A percentile compares a stretch with the other conserved stretches of the same genome.
Conservation (phyloP, 1,139 yeast species). For the Suhomyces kunorum region DNA sequence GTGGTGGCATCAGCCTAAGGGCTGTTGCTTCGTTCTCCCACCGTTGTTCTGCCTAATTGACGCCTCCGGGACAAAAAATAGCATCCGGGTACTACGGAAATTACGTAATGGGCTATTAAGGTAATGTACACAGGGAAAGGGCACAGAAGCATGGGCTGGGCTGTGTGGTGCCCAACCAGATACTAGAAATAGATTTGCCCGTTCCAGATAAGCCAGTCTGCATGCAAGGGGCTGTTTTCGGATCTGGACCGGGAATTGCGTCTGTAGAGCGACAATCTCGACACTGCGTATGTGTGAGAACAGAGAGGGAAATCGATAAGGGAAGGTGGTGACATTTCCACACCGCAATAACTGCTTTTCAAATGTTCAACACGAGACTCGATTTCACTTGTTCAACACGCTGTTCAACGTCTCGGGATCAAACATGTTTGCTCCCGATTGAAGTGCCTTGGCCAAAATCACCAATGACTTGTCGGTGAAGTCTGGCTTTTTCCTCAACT, state of each 20-base stretch:
- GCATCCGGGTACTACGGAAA: slow-evolving; percentile 1
- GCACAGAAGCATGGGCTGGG: neutral
- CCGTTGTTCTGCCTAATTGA: too few relatives aligned
- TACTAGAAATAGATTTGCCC: neutral
- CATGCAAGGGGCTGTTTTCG: too few relatives aligned
- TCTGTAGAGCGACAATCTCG: too few relatives aligned
- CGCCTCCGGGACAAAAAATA: neutral
- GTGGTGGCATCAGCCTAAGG: too few relatives aligned
- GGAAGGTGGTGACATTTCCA: too few relatives aligned
- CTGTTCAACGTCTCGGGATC: slow-evolving; percentile 60
- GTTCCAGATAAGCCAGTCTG: too few relatives aligned
- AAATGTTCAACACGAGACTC: too few relatives aligned
- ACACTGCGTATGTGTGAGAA: too few relatives aligned
- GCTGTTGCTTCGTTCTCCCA: too few relatives aligned
- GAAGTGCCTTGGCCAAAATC: slow-evolving; percentile 63
- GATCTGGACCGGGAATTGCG: too few relatives aligned
- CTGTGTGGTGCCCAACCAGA: neutral
- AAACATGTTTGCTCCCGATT: slow-evolving; percentile 66
- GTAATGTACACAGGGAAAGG: neutral
- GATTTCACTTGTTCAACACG: slow-evolving; percentile 23
- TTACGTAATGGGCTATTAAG: slow-evolving; percentile 3
- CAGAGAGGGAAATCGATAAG: too few relatives aligned
- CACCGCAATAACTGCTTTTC: too few relatives aligned
- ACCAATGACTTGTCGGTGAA: slow-evolving; percentile 60
- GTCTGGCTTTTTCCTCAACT: slow-evolving; percentile 64